A percentile compares a stretch with the other conserved stretches of the same genome.
Evolutionary conservation across 768 basidiomycete species (phyloP).

Genomic region (Panaeolus cyanescens): DNA sequence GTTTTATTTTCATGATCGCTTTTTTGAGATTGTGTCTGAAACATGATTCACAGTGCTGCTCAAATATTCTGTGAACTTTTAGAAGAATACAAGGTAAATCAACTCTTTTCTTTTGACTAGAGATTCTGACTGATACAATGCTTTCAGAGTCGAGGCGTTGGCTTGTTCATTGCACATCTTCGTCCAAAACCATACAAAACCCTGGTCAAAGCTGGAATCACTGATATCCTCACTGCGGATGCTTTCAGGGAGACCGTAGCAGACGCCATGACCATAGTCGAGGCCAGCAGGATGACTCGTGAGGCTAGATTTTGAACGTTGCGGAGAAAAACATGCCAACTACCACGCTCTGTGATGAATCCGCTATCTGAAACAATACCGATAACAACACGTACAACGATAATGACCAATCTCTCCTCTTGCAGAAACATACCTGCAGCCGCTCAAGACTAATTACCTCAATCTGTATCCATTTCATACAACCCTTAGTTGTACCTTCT

Average conservation of each 20-base stretch:
- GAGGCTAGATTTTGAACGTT: conserved; percentile 12
- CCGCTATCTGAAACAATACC: too few relatives aligned
- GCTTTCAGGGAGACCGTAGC: conserved; percentile 52
- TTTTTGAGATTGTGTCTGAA: conserved; percentile 6
- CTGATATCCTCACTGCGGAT: conserved; percentile 47
- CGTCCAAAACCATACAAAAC: conserved; percentile 37
- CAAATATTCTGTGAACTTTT: conserved; percentile 83
- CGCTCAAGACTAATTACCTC: neutral
- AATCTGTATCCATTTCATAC: neutral
- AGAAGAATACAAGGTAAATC: conserved; percentile 71
- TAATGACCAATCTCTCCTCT: neutral
- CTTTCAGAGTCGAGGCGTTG: conserved; percentile 49
- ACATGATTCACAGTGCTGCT: conserved; percentile 54
- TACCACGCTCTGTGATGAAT: too few relatives aligned
- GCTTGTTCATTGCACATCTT: conserved; percentile 54
- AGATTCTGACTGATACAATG: neutral
- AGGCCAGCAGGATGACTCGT: conserved; percentile 18
- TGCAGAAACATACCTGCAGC: neutral
- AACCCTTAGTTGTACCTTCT: neutral
- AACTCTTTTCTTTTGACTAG: neutral
- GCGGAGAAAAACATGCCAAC: too few relatives aligned
- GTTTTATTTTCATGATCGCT: conserved; percentile 26
- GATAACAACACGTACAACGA: neutral
- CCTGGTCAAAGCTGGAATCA: conserved; percentile 53
- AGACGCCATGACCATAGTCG: conserved; percentile 49